phyloP scores from a whole-genome alignment of 441 rosid species.

The Rhodomyrtus psidioides region DNA sequence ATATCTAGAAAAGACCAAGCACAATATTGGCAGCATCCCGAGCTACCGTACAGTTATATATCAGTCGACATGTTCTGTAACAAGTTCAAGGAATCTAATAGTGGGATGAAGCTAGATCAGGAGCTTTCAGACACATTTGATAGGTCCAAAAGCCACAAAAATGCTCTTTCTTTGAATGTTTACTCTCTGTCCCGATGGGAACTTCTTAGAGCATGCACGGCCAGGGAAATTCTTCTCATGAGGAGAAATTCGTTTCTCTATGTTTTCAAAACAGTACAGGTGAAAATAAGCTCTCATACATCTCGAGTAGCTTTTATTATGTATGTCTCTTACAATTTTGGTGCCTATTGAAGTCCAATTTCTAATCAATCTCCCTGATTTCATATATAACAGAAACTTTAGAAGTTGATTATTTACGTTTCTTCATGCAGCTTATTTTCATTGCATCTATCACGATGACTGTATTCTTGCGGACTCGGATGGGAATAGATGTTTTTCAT shows the following conservation, averaged over 20 bases:
- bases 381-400: background rate
- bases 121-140: constrained; percentile 29
- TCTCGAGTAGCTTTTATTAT: background rate
- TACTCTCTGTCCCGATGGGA: constrained; percentile 38
- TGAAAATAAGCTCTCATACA: background rate
- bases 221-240: constrained; percentile 46
- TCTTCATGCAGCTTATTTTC: constrained; percentile 37
- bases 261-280: constrained; percentile 40
- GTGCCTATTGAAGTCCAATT: background rate
- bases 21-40: constrained; percentile 31
- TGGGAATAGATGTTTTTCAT: constrained; percentile 24
- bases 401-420: background rate
- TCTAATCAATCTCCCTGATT: background rate
- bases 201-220: constrained; percentile 31
- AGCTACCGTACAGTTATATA: constrained; percentile 21
- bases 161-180: constrained; percentile 22
- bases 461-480: constrained; percentile 25
- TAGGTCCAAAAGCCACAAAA: constrained; percentile 12
- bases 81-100: constrained; percentile 20
- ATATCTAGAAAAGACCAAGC: constrained; percentile 48
- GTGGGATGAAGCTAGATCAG: constrained; percentile 20
- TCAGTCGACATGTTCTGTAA: constrained; percentile 26
- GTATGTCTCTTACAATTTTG: background rate
- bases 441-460: constrained; percentile 39
- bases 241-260: constrained; percentile 39